Base-by-base conservation (phyloP, 1,284 basidiomycete species). In the Erythrobasidium hasegawianum region DNA sequence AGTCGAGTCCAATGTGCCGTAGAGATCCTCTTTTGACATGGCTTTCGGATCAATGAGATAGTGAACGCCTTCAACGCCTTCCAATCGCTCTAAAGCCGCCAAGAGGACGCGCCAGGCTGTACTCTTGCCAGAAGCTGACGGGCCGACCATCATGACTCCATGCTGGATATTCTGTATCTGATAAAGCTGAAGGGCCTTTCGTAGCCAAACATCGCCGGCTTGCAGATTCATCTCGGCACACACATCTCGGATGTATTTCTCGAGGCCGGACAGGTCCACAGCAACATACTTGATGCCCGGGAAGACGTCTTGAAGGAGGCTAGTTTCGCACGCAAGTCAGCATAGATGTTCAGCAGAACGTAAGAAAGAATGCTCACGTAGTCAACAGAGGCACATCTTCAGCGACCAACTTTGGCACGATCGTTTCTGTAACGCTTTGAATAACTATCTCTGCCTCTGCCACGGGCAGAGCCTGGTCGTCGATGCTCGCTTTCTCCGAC, bases 91-190 rank as follows among this genome's bases (percentile, higher is more conserved):
- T 39, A 99, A 81, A 0, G 97, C 96, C 2, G 86, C 85, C 10
- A 98, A 83, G 1, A 99, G 82, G 47, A 97, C 90, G 74, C 89
- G 88, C 95, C 96, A 98, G 0, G 96, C 95, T 72, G 94, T 90
- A 7, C 90, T 96, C 81, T 99, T 99, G 47, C 96, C 97, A 49
- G 86, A 94, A 14, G 95, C 96, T 4, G 97, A 96, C 0, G 95
- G 87, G 1, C 96, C 96, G 57, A 99, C 96, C 89, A 98, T 95
- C 94, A 99, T 98, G 61, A 99, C 82, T 79, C 96, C 96, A 77
- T 98, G 97, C 73, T 97, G 93, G 69, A 98, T 98, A 81, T 95
- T 97, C 79, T 98, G 96, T 68, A 99, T 97, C 78, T 97, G 96
- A 78, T 97, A 98, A 13, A 99, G 83, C 78, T 99, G 96, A 26